Conservation (phyloP, 2,329 filamentous ascomycete genomes). For the Camptophora hylomeconis region DNA sequence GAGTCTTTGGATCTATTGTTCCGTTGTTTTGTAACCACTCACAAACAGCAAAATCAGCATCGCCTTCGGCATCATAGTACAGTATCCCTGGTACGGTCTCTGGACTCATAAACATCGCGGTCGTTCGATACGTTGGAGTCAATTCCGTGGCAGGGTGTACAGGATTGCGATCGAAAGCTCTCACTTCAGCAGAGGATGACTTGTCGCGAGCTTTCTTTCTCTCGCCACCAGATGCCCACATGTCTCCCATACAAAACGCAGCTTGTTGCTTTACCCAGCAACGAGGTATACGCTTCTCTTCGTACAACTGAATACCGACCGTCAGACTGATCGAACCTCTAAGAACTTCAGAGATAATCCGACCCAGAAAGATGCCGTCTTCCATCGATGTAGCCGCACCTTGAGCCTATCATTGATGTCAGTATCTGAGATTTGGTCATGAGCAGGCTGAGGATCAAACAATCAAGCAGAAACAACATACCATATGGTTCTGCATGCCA, state of each 20-base stretch:
- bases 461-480: too few species aligned
- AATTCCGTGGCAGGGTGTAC: slow-evolving; percentile 5
- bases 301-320: slow-evolving; percentile 27
- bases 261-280: slow-evolving; percentile 19
- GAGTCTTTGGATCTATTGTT: slow-evolving; percentile 8
- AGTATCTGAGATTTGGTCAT: not conserved
- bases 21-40: slow-evolving; percentile 11
- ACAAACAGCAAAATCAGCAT: slow-evolving; percentile 13
- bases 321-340: slow-evolving; percentile 21
- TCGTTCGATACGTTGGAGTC: slow-evolving; percentile 10
- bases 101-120: slow-evolving; percentile 10
- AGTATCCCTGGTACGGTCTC: slow-evolving; percentile 10
- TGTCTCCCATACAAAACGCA: slow-evolving; percentile 11
- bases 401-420: slow-evolving; percentile 20
- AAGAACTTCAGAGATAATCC: slow-evolving; percentile 25
- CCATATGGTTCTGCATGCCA: slow-evolving; percentile 21
- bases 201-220: slow-evolving; percentile 6
- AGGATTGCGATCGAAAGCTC: slow-evolving; percentile 5
- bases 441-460: not conserved
- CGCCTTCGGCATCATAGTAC: slow-evolving; percentile 14
- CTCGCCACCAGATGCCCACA: slow-evolving; percentile 10
- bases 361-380: slow-evolving; percentile 30
- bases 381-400: slow-evolving; percentile 34
- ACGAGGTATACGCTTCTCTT: slow-evolving; percentile 30
- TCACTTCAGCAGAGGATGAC: slow-evolving; percentile 7